Base-by-base conservation (phyloP, 2,329 filamentous ascomycete species). In the Penicillium sp. region DNA sequence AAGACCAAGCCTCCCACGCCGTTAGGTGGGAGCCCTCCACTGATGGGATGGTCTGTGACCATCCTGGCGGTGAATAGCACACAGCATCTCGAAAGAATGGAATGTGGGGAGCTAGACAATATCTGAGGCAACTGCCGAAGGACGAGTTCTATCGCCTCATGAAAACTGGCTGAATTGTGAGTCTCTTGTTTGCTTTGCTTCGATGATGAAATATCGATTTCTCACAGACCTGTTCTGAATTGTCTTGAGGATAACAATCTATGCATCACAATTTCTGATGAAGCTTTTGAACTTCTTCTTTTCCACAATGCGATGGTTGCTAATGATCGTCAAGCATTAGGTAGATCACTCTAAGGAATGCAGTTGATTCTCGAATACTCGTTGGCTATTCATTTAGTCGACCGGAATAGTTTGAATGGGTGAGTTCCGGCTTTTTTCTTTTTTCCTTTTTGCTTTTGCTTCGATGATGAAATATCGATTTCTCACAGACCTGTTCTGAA, bases 51-150 rank as follows among this genome's bases (percentile, higher is more conserved):
- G 72, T 72, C 66, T 9, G 73, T 77, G 12, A 68, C 75, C 6
- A 77, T 93, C 31, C 69, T 80, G 44, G 74, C 75, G 4, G 77
- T 89, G 56, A 92, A 95, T 65, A 81, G 79, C 53, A 78, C 81
- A 51, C 77, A 81, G 6, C 90, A 95, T 69, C 78, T 95, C 2
- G 71, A 75, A 39, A 41, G 7, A 24, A 73, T 95, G 86, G 88
- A 5, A 86, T 95, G 46, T 89, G 89, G 47, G 91, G 85, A 59
- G 78, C 86, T 28, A 77, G 79, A 51, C 84, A 88, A 63, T 89
- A 95, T 66, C 77, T 81, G 12, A 82, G 78, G 42, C 90, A 95
- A 67, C 83, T 79, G 63, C 88, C 81, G 15, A 79, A 95, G 60
- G 82, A 88, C 41, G 79, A 79, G 0, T 95, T 92, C 73, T 90